Percentiles rank a stretch among this genome's conserved stretches.
Evolutionary conservation across 345 rosid genomes (phyloP).

Genomic region (Sapria himalayana): DNA sequence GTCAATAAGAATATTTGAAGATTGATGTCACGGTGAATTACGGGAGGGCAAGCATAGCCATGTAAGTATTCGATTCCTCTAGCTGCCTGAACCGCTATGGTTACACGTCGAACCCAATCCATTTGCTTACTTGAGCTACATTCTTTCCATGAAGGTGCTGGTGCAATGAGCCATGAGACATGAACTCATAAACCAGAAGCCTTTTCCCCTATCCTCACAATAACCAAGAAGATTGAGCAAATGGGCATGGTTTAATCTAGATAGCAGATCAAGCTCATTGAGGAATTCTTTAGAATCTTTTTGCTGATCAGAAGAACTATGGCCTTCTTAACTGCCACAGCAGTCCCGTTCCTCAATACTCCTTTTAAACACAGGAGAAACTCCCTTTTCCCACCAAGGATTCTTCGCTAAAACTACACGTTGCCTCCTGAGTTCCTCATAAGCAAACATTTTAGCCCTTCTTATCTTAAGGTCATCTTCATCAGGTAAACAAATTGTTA

Average conservation of each 20-base stretch:
- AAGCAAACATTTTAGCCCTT: neutral
- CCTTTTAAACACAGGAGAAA: conserved; percentile 41
- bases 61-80: conserved; percentile 92
- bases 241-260: neutral
- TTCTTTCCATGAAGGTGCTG: conserved; percentile 92
- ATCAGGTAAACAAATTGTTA: conserved; percentile 16
- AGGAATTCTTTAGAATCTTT: neutral
- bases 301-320: conserved; percentile 37
- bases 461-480: neutral
- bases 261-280: neutral
- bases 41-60: conserved; percentile 93
- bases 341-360: neutral
- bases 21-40: conserved; percentile 94
- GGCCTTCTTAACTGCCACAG: neutral
- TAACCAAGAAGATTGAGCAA: neutral
- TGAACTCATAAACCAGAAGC: conserved; percentile 92
- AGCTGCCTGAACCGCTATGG: conserved; percentile 96
- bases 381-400: conserved; percentile 17
- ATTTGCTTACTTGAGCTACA: conserved; percentile 48
- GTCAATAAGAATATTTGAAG: conserved; percentile 90
- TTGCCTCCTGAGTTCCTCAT: neutral
- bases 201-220: conserved; percentile 7
- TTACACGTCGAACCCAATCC: conserved; percentile 86
- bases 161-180: conserved; percentile 93
- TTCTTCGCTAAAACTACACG: neutral